Conservation (phyloP, 2,329 filamentous ascomycete species). For the Alternaria burnsii region DNA sequence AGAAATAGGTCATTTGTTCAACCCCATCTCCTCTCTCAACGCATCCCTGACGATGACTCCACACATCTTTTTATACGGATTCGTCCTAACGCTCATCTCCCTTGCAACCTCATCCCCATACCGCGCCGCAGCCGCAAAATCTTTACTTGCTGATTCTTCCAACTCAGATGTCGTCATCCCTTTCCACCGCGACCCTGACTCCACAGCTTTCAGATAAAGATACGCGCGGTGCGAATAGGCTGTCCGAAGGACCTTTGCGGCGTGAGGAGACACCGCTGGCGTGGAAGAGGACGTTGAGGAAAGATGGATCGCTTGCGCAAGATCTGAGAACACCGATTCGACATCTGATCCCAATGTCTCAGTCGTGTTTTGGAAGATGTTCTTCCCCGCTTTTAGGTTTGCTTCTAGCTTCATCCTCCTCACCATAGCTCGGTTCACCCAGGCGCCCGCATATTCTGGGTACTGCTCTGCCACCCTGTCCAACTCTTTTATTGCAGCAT, state of each 20-base stretch:
- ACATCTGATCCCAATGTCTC: slow-evolving; percentile 9
- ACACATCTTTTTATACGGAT: slow-evolving; percentile 70
- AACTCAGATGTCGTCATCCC: slow-evolving; percentile 51
- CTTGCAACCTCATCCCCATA: slow-evolving; percentile 66
- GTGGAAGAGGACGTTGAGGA: slow-evolving; percentile 54
- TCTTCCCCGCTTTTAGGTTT: slow-evolving; percentile 10
- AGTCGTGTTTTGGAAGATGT: slow-evolving; percentile 26
- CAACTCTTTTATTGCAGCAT: slow-evolving; percentile 52
- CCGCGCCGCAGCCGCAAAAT: slow-evolving; percentile 63
- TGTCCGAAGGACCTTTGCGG: slow-evolving; percentile 71
- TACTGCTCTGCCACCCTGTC: slow-evolving; percentile 64
- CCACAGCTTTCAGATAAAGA: slow-evolving; percentile 52
- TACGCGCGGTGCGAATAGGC: slow-evolving; percentile 74
- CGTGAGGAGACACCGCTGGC: slow-evolving; percentile 65
- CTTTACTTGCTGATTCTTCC: slow-evolving; percentile 64
- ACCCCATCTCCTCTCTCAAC: slow-evolving; percentile 60
- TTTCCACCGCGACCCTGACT: slow-evolving; percentile 45
- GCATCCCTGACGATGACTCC: slow-evolving; percentile 69
- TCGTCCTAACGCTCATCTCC: slow-evolving; percentile 67
- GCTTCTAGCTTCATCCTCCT: slow-evolving; percentile 63
- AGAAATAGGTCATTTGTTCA: slow-evolving; percentile 11
- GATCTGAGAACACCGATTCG: slow-evolving; percentile 44
- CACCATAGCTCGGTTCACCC: slow-evolving; percentile 78
- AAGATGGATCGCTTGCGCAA: slow-evolving; percentile 64
- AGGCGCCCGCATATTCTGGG: slow-evolving; percentile 74